Evolutionary conservation across 768 basidiomycete genomes (phyloP), one percentile per base, ranked within the genome.

Genomic region (Russula sp.): DNA sequence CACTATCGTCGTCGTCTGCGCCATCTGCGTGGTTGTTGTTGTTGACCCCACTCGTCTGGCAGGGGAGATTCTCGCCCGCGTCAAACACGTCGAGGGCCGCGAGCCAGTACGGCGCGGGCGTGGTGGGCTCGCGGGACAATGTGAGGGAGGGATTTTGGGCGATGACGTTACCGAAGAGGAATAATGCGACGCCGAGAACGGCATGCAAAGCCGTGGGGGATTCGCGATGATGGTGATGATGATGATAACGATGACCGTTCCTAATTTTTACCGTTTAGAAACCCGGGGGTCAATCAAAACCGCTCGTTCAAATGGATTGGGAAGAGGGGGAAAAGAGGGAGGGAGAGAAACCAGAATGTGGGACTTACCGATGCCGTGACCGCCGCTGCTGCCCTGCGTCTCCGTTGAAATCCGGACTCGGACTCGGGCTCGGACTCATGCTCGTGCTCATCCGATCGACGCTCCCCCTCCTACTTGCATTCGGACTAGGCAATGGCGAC

Each of bases 41-140:
- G 25, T 29, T 29, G 25, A 1, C 25, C 25, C 65, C 60, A 32
- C 60, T 64, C 16, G 67, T 66, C 38, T 77, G 77, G 39, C 77
- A 76, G 0, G 84, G 84, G 7, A 85, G 73, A 65, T 77, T 82
- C 67, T 87, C 85, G 47, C 85, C 85, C 7, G 80, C 82, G 72
- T 87, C 84, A 66, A 88, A 85, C 7, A 85, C 83, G 67, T 87
- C 85, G 56, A 89, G 75, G 1, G 86, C 84, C n/a, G 81, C 79
- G 41, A 85, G 77, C 82, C 83, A 88, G 70, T 86, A 87, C 0
- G 80, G 76, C 5, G 76, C 74, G 13, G 83, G 75, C 2, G 68
- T 72, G 14, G 68, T 67, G 9, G 84, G 85, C 65, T 88, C 86
- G 42, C 81, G 85, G 3, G 76, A 70, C 11, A 82, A 71, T 1